These are phyloP conservation scores for Strigomonas galati DNA, from an alignment of 208 protist species.

Conservation along the genomic window DNA sequence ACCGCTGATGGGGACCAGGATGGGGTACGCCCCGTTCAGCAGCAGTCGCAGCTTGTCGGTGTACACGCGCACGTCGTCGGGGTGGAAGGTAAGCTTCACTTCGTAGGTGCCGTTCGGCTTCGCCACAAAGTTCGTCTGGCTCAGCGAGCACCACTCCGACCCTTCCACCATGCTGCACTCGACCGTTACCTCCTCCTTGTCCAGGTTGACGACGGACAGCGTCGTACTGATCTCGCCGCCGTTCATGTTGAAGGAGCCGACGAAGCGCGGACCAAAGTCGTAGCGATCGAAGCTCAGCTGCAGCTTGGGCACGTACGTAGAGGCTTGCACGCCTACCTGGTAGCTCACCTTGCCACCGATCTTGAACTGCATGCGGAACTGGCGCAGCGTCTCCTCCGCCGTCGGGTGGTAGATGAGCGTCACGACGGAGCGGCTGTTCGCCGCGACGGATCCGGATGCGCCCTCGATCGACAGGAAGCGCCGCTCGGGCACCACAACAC, in stretches of 20 bases:
- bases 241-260: constrained; percentile 55
- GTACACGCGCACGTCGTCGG: constrained; percentile 78
- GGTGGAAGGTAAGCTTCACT: constrained; percentile 86
- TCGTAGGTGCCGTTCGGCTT: constrained; percentile 64
- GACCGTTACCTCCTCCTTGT: constrained; percentile 82
- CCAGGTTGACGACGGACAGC: constrained; percentile 89
- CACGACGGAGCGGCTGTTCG: constrained; percentile 62
- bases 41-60: constrained; percentile 88
- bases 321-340: constrained; percentile 72
- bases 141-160: constrained; percentile 80
- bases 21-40: constrained; percentile 91
- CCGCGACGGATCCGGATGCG: constrained; percentile 55
- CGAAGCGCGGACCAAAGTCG: constrained; percentile 93
- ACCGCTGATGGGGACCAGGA: constrained; percentile 78
- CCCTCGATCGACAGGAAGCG: constrained; percentile 54
- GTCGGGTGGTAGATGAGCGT: constrained; percentile 83
- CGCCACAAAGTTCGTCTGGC: constrained; percentile 86
- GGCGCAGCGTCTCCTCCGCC: constrained; percentile 55
- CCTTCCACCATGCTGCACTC: constrained; percentile 77
- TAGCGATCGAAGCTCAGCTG: constrained; percentile 79
- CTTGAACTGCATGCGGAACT: constrained; percentile 67
- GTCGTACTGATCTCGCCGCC: constrained; percentile 31
- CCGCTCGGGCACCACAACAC: constrained; percentile 36
- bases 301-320: constrained; percentile 84
- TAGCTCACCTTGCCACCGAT: constrained; percentile 82